A percentile compares a stretch with the other conserved stretches of the same genome.
phyloP scores from a whole-genome alignment of 2,329 filamentous ascomycete species.

The Aspergillus sp. region DNA sequence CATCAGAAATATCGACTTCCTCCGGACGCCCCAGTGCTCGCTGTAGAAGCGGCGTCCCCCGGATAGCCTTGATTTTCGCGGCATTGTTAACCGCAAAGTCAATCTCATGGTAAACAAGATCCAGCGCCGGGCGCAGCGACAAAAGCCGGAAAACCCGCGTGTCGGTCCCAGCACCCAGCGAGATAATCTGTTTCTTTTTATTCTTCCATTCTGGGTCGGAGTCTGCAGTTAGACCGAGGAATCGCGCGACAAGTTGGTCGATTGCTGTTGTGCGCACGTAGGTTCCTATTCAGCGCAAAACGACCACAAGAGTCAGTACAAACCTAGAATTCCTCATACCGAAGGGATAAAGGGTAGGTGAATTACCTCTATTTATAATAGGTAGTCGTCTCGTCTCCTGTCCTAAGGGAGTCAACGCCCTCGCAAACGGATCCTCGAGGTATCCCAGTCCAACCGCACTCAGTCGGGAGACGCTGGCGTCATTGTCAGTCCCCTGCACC shows the following conservation, averaged over 20 bases:
- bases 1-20: constrained; percentile 36
- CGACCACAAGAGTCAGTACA: neutral
- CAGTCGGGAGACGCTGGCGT: constrained; percentile 83
- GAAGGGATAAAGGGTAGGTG: neutral
- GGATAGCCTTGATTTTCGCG: constrained; percentile 58
- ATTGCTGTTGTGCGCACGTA: constrained; percentile 85
- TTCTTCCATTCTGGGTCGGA: constrained; percentile 1
- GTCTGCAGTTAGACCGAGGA: constrained; percentile 52
- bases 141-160: constrained; percentile 81
- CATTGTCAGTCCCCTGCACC: constrained; percentile 86
- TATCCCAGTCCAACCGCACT: constrained; percentile 88
- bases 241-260: constrained; percentile 71
- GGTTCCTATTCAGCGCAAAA: constrained; percentile 62
- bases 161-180: constrained; percentile 89
- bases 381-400: constrained; percentile 67
- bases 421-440: constrained; percentile 76
- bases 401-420: constrained; percentile 60
- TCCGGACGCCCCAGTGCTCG: constrained; percentile 31
- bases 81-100: constrained; percentile 78
- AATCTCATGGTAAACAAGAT: constrained; percentile 82
- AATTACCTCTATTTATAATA: constrained; percentile 84
- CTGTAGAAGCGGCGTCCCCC: constrained; percentile 31
- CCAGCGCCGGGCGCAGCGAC: constrained; percentile 43
- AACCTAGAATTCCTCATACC: neutral
- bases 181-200: constrained; percentile 70